Evolutionary conservation across 768 basidiomycete genomes (phyloP).

Genomic region (Lactarius vividus): DNA sequence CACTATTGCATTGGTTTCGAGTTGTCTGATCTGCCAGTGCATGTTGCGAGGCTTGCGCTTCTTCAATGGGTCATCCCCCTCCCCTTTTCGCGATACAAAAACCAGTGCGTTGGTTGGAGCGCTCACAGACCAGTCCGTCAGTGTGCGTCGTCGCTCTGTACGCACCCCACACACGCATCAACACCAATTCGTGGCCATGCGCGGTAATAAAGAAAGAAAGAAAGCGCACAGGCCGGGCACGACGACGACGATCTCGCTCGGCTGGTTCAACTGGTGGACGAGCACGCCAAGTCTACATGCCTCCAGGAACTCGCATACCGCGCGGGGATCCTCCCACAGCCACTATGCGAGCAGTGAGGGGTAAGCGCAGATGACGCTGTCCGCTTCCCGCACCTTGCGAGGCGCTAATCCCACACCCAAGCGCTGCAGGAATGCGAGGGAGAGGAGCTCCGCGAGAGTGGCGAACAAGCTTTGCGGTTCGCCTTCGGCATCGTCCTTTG

Average conservation of each 20-base stretch:
- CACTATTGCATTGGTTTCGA: too few species aligned
- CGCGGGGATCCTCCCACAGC: conserved; percentile 94
- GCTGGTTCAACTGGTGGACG: conserved; percentile 92
- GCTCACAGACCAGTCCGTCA: too few species aligned
- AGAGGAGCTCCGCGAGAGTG: conserved; percentile 86
- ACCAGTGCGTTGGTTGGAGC: too few species aligned
- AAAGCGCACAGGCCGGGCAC: conserved; percentile 81
- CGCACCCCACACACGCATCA: neutral
- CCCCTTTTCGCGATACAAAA: too few species aligned
- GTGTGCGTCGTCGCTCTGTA: conserved; percentile 73
- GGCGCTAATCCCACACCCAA: conserved; percentile 64
- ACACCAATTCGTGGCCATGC: neutral
- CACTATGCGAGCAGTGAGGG: conserved; percentile 82
- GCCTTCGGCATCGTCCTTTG: conserved; percentile 47
- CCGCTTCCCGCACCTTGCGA: conserved; percentile 83
- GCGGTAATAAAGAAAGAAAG: neutral
- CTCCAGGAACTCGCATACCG: conserved; percentile 85
- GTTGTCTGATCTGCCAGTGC: too few species aligned
- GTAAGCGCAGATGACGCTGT: conserved; percentile 82
- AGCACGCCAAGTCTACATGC: conserved; percentile 88
- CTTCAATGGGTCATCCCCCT: too few species aligned
- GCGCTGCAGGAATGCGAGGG: conserved; percentile 78
- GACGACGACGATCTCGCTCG: conserved; percentile 77
- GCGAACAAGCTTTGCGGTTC: conserved; percentile 75
- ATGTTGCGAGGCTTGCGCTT: too few species aligned